phyloP scores from a whole-genome alignment of 225 moss, liverwort and hornwort species.

The Anthoceros angustus region DNA sequence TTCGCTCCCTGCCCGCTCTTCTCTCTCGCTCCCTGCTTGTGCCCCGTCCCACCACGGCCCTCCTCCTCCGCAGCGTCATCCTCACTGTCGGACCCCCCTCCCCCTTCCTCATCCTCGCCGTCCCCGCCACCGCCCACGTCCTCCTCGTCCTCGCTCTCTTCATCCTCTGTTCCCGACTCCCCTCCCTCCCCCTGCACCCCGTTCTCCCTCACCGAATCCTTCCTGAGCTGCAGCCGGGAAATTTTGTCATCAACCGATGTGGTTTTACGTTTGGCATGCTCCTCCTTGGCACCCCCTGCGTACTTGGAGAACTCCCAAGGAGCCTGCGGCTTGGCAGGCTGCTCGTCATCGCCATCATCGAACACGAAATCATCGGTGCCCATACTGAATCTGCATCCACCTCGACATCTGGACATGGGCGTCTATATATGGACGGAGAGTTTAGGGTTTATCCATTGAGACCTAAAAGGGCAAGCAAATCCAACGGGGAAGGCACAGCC shows the following conservation, averaged over 20 bases:
- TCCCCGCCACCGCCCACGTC: constrained; percentile 8
- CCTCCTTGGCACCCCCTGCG: background rate
- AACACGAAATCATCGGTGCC: constrained; percentile 10
- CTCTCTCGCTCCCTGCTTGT: background rate
- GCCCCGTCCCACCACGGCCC: background rate
- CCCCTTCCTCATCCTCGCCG: background rate
- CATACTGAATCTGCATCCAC: no score
- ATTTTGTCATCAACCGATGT: background rate
- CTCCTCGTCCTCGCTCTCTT: constrained; percentile 7
- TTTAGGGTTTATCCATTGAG: background rate
- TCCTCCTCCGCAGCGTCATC: no score
- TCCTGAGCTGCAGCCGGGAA: constrained; percentile 1
- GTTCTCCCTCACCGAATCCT: background rate
- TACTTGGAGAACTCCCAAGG: constrained; percentile 4
- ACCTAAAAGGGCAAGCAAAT: background rate
- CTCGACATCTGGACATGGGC: no score
- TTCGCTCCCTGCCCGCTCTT: background rate
- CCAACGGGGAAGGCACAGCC: no score
- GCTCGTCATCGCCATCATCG: constrained; percentile 9
- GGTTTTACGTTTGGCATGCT: background rate
- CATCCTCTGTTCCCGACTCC: constrained; percentile 1
- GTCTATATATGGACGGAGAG: background rate
- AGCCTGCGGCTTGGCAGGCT: constrained; percentile 1
- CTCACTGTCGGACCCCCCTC: constrained; percentile 3
- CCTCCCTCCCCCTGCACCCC: constrained; percentile 5